Evolutionary conservation across 306 rosid genomes (phyloP).

Genomic region (Macrotyloma uniflorum): DNA sequence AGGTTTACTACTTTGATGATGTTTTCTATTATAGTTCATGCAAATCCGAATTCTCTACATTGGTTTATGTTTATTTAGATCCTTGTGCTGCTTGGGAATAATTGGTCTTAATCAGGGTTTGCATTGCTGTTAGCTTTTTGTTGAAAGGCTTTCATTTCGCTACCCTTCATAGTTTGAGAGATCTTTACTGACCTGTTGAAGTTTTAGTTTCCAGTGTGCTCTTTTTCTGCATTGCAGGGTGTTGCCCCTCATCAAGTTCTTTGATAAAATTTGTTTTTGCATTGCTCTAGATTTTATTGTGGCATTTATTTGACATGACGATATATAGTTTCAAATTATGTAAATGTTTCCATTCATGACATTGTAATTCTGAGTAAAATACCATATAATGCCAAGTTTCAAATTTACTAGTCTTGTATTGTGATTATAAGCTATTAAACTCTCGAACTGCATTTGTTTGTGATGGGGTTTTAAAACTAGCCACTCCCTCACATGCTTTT

Average conservation of each 20-base stretch:
- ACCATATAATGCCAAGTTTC: neutral
- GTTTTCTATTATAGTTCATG: neutral
- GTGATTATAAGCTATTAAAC: neutral
- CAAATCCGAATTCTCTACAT: neutral
- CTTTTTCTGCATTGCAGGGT: conserved; percentile 8
- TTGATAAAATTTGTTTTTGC: neutral
- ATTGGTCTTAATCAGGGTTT: neutral
- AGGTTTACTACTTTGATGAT: neutral
- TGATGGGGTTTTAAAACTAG: neutral
- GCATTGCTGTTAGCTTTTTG: neutral
- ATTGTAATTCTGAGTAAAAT: neutral
- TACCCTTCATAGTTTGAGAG: neutral
- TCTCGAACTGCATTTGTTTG: neutral
- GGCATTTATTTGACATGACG: neutral
- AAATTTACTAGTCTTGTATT: neutral
- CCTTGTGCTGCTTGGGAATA: neutral
- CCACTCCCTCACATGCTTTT: neutral
- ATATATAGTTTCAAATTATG: neutral
- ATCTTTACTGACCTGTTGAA: neutral
- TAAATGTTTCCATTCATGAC: neutral
- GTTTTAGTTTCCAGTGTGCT: neutral
- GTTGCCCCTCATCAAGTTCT: neutral
- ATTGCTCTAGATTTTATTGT: neutral
- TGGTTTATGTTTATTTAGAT: neutral
- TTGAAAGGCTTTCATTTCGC: neutral